These are phyloP conservation scores for Alternaria brassicicola DNA, from an alignment of 2,329 filamentous ascomycete species.

Conservation along the genomic window DNA sequence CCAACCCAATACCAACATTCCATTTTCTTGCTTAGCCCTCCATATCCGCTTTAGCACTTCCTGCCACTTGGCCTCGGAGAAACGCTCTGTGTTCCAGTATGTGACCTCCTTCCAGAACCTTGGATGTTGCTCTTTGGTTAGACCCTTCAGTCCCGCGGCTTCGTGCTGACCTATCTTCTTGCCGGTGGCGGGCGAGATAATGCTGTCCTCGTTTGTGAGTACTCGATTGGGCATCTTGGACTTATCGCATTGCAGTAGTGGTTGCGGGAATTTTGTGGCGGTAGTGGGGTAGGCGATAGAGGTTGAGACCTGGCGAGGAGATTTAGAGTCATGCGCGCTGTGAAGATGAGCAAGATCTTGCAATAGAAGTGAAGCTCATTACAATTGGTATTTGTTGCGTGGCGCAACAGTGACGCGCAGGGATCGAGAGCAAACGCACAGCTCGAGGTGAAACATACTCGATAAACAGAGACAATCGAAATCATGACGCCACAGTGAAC, in stretches of 20 bases:
- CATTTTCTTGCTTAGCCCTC: constrained; percentile 11
- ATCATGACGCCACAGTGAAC: not conserved
- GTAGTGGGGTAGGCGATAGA: not conserved
- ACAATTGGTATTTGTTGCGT: not conserved
- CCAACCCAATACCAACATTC: constrained; percentile 1
- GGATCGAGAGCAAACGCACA: constrained; percentile 10
- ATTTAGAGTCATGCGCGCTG: not conserved
- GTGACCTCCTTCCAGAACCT: constrained; percentile 11
- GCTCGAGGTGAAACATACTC: constrained; percentile 4
- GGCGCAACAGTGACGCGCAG: not conserved
- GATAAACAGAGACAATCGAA: not conserved
- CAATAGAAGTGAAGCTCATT: not conserved
- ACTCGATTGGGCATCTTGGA: not conserved
- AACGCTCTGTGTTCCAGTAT: constrained; percentile 18
- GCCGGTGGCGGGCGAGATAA: not conserved
- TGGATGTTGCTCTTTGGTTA: constrained; percentile 14
- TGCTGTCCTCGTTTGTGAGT: too few species aligned
- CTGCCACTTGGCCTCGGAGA: constrained; percentile 19
- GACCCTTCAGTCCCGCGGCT: constrained; percentile 20
- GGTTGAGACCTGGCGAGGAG: not conserved
- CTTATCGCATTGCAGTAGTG: too few species aligned
- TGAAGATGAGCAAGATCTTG: not conserved
- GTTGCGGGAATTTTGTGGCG: not conserved
- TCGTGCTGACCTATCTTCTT: constrained; percentile 18
- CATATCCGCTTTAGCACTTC: constrained; percentile 1